A percentile compares a stretch with the other conserved stretches of the same genome.
Evolutionary conservation across 2,329 filamentous ascomycete species (phyloP).

Genomic region (Didymella arachidicola): DNA sequence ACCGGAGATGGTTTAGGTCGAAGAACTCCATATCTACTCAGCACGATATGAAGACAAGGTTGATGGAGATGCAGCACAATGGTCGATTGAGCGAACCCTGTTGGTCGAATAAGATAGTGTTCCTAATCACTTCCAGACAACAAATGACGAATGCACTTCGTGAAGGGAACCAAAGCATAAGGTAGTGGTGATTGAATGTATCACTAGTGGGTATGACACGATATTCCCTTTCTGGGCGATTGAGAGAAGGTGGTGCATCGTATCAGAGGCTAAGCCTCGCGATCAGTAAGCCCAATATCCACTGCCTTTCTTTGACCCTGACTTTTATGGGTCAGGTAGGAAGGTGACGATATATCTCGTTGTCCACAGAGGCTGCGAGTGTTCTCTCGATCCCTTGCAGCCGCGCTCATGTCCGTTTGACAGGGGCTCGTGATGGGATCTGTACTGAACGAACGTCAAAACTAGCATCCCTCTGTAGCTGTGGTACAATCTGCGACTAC

Average conservation of each 20-base stretch:
- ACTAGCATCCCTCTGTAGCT: slow-evolving; percentile 25
- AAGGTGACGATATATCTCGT: neutral
- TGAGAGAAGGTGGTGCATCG: neutral
- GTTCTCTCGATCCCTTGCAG: slow-evolving; percentile 25
- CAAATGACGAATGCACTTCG: neutral
- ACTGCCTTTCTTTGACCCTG: neutral
- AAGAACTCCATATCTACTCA: neutral
- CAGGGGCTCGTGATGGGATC: slow-evolving; percentile 15
- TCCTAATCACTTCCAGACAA: neutral
- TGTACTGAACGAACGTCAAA: slow-evolving; percentile 28
- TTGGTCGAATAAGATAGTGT: neutral
- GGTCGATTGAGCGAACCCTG: neutral
- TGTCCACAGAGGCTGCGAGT: neutral
- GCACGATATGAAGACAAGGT: neutral
- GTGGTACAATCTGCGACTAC: slow-evolving; percentile 13
- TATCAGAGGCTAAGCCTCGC: neutral
- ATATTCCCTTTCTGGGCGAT: neutral
- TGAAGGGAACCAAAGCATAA: neutral
- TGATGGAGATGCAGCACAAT: neutral
- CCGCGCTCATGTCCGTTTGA: slow-evolving; percentile 21
- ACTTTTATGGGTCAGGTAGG: neutral
- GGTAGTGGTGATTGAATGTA: neutral
- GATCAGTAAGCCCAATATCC: neutral
- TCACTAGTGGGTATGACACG: neutral
- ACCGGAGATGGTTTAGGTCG: neutral